Base-by-base conservation (phyloP, 2,329 filamentous ascomycete species). In the Paracamarosporium sp. region DNA sequence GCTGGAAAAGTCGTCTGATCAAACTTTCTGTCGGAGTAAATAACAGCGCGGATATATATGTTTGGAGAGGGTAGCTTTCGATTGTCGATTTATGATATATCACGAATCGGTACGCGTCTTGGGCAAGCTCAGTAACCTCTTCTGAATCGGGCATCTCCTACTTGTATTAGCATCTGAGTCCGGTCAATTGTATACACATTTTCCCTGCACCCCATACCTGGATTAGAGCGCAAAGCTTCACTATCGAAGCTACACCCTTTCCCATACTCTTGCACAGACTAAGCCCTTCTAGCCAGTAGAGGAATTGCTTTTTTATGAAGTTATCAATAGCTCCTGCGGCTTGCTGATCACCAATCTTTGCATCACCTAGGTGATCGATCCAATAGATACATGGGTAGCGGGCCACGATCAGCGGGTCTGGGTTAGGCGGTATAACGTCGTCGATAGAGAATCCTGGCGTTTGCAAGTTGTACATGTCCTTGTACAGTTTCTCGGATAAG, bases 1-100 rank as follows among this genome's bases (percentile, higher is more conserved):
- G 20, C 5, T 48, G 43, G 24, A 47, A 43, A 25, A 44, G 50
- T 7, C 20, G 24, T 20, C 55, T 43, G 27, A 62, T 60, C 9
- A 60, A 15, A 33, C 61, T 62, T 17, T 44, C 17, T 13, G 30
- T n/a, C 46, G 56, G 61, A 52, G 56, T 60, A 30, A 60, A 64
- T 38, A 62, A 5, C 17, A 69, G 61, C 22, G 61, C 45, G n/a
- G 45, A 48, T 5, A 8, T 24, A 17, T 48, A 48, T 25, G 30
- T 25, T n/a, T 48, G 45, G 1, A 48, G 30, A 15, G 45, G 45
- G 3, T 1, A 3, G 20, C 13, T 48, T 17, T 48, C 17, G 5
- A 48, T 48, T 5, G 20, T 20, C 11, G 0, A 11, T 15, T 27
- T 48, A 11, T 48, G 45, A n/a, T 48, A 48, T 31, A 48, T 36